A percentile compares a stretch with the other conserved stretches of the same genome.
These are phyloP conservation scores for Farysia itapuensis DNA, from an alignment of 1,284 basidiomycete species.

Conservation along the genomic window DNA sequence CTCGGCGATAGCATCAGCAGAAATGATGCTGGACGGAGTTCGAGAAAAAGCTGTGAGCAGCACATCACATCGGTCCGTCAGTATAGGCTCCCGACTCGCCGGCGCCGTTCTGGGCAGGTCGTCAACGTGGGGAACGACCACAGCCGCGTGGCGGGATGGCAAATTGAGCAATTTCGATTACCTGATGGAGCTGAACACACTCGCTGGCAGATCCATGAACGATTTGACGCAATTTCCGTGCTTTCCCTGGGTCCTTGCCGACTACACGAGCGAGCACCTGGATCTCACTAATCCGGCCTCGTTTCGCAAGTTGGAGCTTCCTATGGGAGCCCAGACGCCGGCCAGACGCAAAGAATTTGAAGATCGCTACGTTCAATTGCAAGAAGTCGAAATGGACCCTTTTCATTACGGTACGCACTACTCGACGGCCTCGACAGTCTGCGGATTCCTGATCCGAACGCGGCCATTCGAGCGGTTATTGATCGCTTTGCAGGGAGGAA, in stretches of 20 bases:
- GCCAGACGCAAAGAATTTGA: slow-evolving; percentile 63
- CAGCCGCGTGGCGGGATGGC: slow-evolving; percentile 51
- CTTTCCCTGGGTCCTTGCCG: slow-evolving; percentile 84
- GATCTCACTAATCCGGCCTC: slow-evolving; percentile 71
- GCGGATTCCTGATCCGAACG: slow-evolving; percentile 87
- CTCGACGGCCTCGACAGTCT: slow-evolving; percentile 93
- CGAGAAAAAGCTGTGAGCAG: slow-evolving; percentile 12
- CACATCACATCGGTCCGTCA: slow-evolving; percentile 2
- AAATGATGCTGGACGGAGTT: slow-evolving; percentile 33
- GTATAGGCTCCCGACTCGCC: slow-evolving; percentile 30
- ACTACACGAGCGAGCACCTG: slow-evolving; percentile 76
- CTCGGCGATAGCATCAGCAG: slow-evolving; percentile 38
- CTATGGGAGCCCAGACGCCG: slow-evolving; percentile 86
- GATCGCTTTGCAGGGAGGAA: slow-evolving; percentile 63
- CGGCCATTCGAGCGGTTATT: slow-evolving; percentile 65
- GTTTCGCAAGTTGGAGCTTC: slow-evolving; percentile 78
- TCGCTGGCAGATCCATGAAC: slow-evolving; percentile 58
- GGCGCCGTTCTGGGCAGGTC: slow-evolving; percentile 44
- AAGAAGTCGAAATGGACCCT: slow-evolving; percentile 74
- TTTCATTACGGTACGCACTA: slow-evolving; percentile 75
- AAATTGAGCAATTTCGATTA: slow-evolving; percentile 58
- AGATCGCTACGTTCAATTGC: slow-evolving; percentile 71
- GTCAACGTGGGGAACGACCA: slow-evolving; percentile 42
- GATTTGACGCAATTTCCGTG: slow-evolving; percentile 93
- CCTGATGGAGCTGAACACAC: slow-evolving; percentile 58